These are phyloP conservation scores for Solanum bukasovii DNA, from an alignment of 257 asterid genomes.

Conservation along the genomic window DNA sequence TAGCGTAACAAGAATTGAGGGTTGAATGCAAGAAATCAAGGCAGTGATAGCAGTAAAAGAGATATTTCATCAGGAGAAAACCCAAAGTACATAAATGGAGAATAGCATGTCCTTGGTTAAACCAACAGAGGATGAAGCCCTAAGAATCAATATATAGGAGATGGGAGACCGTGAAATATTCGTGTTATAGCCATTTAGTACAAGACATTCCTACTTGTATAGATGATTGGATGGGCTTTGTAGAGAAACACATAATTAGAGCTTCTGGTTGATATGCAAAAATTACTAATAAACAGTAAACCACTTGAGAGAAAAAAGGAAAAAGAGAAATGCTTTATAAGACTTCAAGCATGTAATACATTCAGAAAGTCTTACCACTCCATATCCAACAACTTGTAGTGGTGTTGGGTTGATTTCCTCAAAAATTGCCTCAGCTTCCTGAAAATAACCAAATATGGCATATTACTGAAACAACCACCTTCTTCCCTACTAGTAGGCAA, in stretches of 20 bases:
- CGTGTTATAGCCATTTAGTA: background rate
- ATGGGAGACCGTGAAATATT: background rate
- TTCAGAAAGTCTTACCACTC: slow-evolving; percentile 36
- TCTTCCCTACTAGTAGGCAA: background rate
- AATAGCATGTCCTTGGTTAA: background rate
- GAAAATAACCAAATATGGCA: background rate
- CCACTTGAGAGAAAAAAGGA: background rate
- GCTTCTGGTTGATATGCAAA: background rate
- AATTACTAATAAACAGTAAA: background rate
- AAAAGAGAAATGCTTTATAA: background rate
- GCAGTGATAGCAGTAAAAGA: background rate
- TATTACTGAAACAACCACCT: background rate
- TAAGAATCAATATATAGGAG: background rate
- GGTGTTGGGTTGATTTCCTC: slow-evolving; percentile 85
- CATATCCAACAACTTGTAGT: slow-evolving; percentile 44
- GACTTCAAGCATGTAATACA: background rate
- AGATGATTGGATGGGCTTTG: background rate
- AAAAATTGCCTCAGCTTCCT: slow-evolving; percentile 91
- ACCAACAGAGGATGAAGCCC: background rate
- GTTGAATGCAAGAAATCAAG: background rate
- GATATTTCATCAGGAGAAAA: background rate
- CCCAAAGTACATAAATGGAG: background rate
- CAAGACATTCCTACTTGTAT: background rate
- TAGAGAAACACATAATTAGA: background rate
- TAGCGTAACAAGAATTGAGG: background rate